A percentile compares a stretch with the other conserved stretches of the same genome.
phyloP scores from a whole-genome alignment of 257 asterid genomes.

The Sherardia arvensis region DNA sequence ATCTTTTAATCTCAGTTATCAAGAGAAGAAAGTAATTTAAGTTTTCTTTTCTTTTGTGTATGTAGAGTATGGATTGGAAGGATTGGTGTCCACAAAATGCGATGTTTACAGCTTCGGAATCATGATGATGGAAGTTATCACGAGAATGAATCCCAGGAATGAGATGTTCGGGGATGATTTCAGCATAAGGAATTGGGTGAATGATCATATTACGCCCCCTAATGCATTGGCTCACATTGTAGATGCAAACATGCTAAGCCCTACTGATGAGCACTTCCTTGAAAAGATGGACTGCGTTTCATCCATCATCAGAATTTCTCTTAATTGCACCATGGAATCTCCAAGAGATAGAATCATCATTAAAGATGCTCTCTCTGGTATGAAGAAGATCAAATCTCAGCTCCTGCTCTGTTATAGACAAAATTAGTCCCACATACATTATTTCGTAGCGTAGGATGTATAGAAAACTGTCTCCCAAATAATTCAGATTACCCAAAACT shows the following conservation, averaged over 20 bases:
- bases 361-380: neutral
- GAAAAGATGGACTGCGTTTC: neutral
- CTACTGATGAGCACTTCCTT: neutral
- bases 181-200: constrained; percentile 3
- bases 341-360: constrained; percentile 1
- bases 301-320: neutral
- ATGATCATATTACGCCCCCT: neutral
- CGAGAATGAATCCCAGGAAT: neutral
- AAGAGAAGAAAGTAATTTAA: too few relatives aligned
- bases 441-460: too few relatives aligned
- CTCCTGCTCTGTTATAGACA: neutral
- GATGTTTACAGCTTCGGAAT: neutral
- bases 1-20: neutral
- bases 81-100: neutral
- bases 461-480: too few relatives aligned
- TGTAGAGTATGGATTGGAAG: neutral
- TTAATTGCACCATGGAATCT: neutral
- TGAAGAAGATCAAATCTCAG: neutral
- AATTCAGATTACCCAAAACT: too few relatives aligned
- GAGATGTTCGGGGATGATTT: constrained; percentile 3
- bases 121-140: neutral
- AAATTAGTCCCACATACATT: neutral
- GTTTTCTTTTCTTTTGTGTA: too few relatives aligned
- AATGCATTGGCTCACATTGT: neutral
- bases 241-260: neutral